These are phyloP conservation scores for Tetrapisispora nanseiensis DNA, from an alignment of 805 yeast genomes.

Conservation along the genomic window DNA sequence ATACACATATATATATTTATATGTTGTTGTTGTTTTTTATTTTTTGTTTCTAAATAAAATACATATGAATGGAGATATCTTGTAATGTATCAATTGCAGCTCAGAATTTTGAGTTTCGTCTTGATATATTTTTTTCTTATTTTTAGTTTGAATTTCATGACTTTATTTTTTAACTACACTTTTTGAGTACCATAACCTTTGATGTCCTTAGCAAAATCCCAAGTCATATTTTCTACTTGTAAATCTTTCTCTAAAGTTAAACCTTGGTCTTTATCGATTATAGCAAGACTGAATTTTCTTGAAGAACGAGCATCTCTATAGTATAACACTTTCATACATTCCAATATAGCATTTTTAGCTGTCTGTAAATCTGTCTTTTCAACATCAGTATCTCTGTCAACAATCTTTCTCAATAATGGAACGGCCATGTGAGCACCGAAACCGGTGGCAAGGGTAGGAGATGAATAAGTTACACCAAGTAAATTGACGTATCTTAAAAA, in stretches of 20 bases:
- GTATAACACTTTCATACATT: conserved; percentile 87
- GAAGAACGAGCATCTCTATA: conserved; percentile 94
- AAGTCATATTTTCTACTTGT: conserved; percentile 64
- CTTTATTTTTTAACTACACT: conserved; percentile 19
- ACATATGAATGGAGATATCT: no score
- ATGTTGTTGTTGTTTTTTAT: no score
- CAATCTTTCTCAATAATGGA: conserved; percentile 79
- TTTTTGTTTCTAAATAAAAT: no score
- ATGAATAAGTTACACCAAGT: conserved; percentile 80
- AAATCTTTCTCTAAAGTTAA: conserved; percentile 57
- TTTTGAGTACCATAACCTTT: conserved; percentile 80
- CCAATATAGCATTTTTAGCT: conserved; percentile 67
- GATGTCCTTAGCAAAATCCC: conserved; percentile 85
- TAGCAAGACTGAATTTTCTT: conserved; percentile 74
- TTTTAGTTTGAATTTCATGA: not conserved
- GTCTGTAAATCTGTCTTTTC: conserved; percentile 57
- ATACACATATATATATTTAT: no score
- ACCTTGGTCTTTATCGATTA: conserved; percentile 54
- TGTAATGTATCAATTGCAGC: not conserved
- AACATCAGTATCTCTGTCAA: conserved; percentile 70
- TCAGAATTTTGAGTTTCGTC: not conserved
- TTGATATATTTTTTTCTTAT: not conserved
- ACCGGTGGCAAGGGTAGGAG: conserved; percentile 91
- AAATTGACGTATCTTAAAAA: conserved; percentile 81
- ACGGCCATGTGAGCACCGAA: conserved; percentile 92